Conservation (phyloP, 1,284 basidiomycete genomes). For the Apiotrichum montevideense region DNA sequence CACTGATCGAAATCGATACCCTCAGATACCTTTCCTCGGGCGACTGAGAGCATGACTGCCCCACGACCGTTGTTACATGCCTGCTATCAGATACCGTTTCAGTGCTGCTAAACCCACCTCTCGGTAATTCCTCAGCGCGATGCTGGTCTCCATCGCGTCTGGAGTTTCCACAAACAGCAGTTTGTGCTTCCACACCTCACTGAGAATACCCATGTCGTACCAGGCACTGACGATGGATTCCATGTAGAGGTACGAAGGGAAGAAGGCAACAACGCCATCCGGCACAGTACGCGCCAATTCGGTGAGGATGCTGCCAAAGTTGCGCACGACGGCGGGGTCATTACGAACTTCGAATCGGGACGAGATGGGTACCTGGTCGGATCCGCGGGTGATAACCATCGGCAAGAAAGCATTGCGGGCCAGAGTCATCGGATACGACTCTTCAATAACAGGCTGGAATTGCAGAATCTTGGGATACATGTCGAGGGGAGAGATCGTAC, state of each 20-base stretch:
- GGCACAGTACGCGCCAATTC: constrained; percentile 98
- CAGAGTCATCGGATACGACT: constrained; percentile 97
- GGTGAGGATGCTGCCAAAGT: constrained; percentile 96
- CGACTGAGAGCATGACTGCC: constrained; percentile 92
- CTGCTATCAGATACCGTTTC: constrained; percentile 47
- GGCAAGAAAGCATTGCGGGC: constrained; percentile 95
- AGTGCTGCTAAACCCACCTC: constrained; percentile 56
- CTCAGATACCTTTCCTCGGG: constrained; percentile 98
- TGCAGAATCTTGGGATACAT: constrained; percentile 99
- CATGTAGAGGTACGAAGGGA: constrained; percentile 99
- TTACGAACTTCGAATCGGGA: constrained; percentile 99
- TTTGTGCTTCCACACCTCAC: constrained; percentile 99
- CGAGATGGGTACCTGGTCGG: constrained; percentile 97
- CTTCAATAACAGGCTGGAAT: constrained; percentile 94
- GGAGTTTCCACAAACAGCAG: constrained; percentile 99
- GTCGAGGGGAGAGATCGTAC: constrained; percentile 95
- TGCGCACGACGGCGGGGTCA: constrained; percentile 96
- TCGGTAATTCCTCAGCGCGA: constrained; percentile 94
- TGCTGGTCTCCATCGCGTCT: constrained; percentile 97
- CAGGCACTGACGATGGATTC: constrained; percentile 98
- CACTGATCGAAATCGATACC: constrained; percentile 98
- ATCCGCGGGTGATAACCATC: constrained; percentile 95
- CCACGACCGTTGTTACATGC: constrained; percentile 98
- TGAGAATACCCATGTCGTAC: constrained; percentile 99
- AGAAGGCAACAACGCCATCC: constrained; percentile 99